Evolutionary conservation across 495 filamentous ascomycete species (phyloP).

Genomic region (Xylaria acuta): DNA sequence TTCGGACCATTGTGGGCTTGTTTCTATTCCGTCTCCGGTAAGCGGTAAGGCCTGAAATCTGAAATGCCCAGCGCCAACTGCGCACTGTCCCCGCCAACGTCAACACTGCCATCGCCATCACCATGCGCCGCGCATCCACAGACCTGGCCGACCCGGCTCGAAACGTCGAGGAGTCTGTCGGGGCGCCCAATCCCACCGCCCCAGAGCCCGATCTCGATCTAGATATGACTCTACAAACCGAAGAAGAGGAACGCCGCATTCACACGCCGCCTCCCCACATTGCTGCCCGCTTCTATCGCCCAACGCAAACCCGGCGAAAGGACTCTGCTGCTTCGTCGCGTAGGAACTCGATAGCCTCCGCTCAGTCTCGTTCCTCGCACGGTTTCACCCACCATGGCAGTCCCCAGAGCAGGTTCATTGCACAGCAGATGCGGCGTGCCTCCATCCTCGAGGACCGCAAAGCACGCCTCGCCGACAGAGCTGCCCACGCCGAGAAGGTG

Average conservation of each 20-base stretch:
- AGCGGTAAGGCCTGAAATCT: constrained; percentile 17
- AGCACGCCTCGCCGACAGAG: constrained; percentile 89
- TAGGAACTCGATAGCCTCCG: constrained; percentile 86
- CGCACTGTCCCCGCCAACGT: constrained; percentile 25
- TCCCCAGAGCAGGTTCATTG: constrained; percentile 80
- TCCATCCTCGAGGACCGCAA: constrained; percentile 94
- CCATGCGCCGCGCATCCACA: constrained; percentile 52
- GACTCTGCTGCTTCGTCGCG: constrained; percentile 87
- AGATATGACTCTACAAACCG: constrained; percentile 43
- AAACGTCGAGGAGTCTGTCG: constrained; percentile 53
- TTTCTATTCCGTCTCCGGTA: constrained; percentile 24
- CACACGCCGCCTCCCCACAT: constrained; percentile 80
- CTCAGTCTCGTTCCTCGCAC: constrained; percentile 71
- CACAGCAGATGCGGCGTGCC: constrained; percentile 87
- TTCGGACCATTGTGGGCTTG: neutral
- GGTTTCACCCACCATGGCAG: constrained; percentile 65
- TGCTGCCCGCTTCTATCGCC: constrained; percentile 83
- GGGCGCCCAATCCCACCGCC: constrained; percentile 41
- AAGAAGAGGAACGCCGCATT: constrained; percentile 52
- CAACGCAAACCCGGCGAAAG: constrained; percentile 72
- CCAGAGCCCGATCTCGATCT: constrained; percentile 43
- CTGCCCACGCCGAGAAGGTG: constrained; percentile 96
- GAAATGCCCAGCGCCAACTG: constrained; percentile 24
- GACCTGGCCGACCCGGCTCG: constrained; percentile 52
- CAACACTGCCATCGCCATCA: constrained; percentile 29